These are phyloP conservation scores for Fonsecaea monophora DNA, from an alignment of 2,329 filamentous ascomycete species.

Conservation along the genomic window DNA sequence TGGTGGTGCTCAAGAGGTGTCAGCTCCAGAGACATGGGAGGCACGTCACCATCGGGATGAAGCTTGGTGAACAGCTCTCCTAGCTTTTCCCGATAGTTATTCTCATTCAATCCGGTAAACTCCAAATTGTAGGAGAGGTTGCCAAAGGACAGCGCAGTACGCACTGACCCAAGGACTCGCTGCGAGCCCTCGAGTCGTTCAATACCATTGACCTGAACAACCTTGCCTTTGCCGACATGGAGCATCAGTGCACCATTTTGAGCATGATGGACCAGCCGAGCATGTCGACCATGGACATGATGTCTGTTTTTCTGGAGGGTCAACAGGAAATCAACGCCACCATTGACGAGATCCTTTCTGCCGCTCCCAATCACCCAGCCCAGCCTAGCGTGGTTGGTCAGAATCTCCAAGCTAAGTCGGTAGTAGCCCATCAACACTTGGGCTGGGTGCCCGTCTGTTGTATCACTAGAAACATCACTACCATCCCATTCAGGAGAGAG, in stretches of 20 bases:
- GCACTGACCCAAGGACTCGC: conserved; percentile 12
- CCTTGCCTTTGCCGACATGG: conserved; percentile 20
- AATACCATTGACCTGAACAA: conserved; percentile 21
- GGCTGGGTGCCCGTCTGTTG: conserved; percentile 7
- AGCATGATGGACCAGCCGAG: conserved; percentile 20
- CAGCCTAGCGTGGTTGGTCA: conserved; percentile 13
- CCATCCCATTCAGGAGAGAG: conserved; percentile 26
- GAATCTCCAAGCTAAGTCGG: conserved; percentile 23
- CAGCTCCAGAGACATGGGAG: conserved; percentile 24
- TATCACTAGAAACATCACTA: conserved; percentile 16
- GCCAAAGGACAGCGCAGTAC: conserved; percentile 21
- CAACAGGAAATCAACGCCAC: conserved; percentile 27
- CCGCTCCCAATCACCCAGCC: conserved; percentile 29
- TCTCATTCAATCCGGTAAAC: conserved; percentile 19
- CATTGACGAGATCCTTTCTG: conserved; percentile 17
- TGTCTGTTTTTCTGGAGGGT: conserved; percentile 24
- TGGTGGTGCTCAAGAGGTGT: conserved; percentile 26
- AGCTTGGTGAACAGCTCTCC: conserved; percentile 11
- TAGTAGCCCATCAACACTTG: conserved; percentile 25
- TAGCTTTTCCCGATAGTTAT: conserved; percentile 17
- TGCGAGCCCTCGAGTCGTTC: conserved; percentile 14
- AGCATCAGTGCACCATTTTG: conserved; percentile 25
- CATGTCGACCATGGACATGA: conserved; percentile 26
- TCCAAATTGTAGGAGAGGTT: conserved; percentile 27
- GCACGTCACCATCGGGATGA: conserved; percentile 17